Percentiles rank a stretch among this genome's conserved stretches.
phyloP scores from a whole-genome alignment of 2,329 filamentous ascomycete genomes.

The Ascochyta fabae region DNA sequence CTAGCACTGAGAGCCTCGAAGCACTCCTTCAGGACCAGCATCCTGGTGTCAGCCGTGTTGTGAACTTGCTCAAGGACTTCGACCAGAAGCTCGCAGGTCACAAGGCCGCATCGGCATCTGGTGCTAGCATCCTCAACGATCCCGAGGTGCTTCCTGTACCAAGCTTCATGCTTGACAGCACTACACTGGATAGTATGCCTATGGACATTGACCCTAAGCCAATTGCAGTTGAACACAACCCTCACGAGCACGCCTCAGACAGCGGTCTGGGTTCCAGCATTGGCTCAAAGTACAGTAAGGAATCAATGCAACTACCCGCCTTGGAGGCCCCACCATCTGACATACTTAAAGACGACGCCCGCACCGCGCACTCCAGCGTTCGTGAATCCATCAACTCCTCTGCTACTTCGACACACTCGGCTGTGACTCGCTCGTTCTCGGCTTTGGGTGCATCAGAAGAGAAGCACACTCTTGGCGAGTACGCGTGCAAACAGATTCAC shows the following conservation, averaged over 20 bases:
- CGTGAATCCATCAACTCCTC: constrained; percentile 49
- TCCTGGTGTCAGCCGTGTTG: constrained; percentile 53
- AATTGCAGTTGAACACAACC: constrained; percentile 43
- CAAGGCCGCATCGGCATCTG: constrained; percentile 36
- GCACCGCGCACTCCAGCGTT: constrained; percentile 36
- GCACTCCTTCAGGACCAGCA: constrained; percentile 52
- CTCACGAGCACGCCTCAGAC: constrained; percentile 76
- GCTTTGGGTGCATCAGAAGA: constrained; percentile 45
- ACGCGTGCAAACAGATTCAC: constrained; percentile 78
- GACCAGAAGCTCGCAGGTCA: constrained; percentile 53
- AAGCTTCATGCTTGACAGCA: constrained; percentile 51
- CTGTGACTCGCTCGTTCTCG: constrained; percentile 55
- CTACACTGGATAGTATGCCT: constrained; percentile 41
- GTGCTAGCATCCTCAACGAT: constrained; percentile 54
- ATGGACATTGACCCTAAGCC: constrained; percentile 54
- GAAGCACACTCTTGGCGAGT: constrained; percentile 68
- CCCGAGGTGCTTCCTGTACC: constrained; percentile 58
- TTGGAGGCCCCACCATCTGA: constrained; percentile 34
- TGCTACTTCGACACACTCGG: constrained; percentile 44
- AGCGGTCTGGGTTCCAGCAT: constrained; percentile 88
- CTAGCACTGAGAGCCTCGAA: constrained; percentile 56
- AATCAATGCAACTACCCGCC: constrained; percentile 24
- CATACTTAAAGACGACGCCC: constrained; percentile 45
- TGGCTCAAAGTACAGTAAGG: constrained; percentile 55
- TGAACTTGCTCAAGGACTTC: constrained; percentile 53